Percentiles rank a stretch among this genome's conserved stretches.
These are phyloP conservation scores for Arachnopeziza araneosa DNA, from an alignment of 2,329 filamentous ascomycete genomes.

Conservation along the genomic window DNA sequence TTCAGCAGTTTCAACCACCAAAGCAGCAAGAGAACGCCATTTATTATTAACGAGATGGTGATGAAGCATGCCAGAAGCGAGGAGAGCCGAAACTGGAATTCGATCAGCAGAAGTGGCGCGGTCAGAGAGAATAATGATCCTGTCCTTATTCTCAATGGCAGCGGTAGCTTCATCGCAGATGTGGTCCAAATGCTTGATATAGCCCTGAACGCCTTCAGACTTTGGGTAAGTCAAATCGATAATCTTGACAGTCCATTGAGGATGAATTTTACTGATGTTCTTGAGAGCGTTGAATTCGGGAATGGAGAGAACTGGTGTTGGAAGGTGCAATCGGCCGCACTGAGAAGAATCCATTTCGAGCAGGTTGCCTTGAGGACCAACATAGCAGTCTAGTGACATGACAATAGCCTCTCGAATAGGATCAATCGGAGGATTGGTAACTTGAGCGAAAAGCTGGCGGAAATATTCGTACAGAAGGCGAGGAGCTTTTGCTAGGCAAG, in stretches of 20 bases:
- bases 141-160: conserved; percentile 77
- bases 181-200: conserved; percentile 77
- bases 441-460: conserved; percentile 94
- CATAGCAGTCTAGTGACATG: conserved; percentile 96
- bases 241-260: conserved; percentile 79
- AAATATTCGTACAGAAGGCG: conserved; percentile 94
- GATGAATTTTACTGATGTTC: conserved; percentile 66
- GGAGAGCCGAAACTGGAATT: conserved; percentile 76
- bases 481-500: conserved; percentile 84
- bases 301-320: conserved; percentile 83
- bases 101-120: conserved; percentile 77
- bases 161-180: conserved; percentile 83
- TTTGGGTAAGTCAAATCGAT: conserved; percentile 96
- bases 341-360: conserved; percentile 90
- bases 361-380: conserved; percentile 91
- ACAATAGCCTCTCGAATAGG: conserved; percentile 96
- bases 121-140: conserved; percentile 84
- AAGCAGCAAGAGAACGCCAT: conserved; percentile 82
- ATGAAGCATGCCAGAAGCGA: conserved; percentile 90
- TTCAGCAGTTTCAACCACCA: conserved; percentile 89
- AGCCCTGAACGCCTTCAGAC: conserved; percentile 73
- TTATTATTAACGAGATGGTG: conserved; percentile 94
- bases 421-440: conserved; percentile 96
- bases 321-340: conserved; percentile 78
- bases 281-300: conserved; percentile 85